Percentiles rank a stretch among this genome's conserved stretches.
Conservation (phyloP, 345 rosid genomes). For the Laguncularia racemosa region DNA sequence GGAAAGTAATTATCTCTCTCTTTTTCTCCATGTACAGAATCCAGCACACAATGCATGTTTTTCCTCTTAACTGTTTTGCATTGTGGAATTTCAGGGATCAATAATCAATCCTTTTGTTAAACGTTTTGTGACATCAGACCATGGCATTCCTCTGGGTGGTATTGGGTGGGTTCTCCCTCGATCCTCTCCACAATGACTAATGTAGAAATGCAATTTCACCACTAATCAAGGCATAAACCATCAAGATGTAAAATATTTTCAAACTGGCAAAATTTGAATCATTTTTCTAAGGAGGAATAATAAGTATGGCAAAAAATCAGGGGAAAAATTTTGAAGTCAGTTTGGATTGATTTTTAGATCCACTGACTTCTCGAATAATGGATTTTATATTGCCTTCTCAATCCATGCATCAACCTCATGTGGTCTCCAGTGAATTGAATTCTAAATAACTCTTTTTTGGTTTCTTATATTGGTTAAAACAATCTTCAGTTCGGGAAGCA, state of each 20-base stretch:
- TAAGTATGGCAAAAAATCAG: no score
- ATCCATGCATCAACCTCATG: not conserved
- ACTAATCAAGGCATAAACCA: no score
- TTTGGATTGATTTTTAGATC: no score
- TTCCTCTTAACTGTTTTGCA: not conserved
- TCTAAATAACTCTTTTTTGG: not conserved
- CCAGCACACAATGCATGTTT: not conserved
- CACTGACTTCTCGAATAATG: no score
- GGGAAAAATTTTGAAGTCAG: no score
- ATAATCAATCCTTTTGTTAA: slow-evolving; percentile 60
- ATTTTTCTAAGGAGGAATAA: no score
- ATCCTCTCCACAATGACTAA: not conserved
- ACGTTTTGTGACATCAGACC: slow-evolving; percentile 47
- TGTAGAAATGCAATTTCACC: not conserved
- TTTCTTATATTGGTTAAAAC: not conserved
- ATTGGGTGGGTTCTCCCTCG: slow-evolving; percentile 51
- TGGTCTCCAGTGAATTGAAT: not conserved
- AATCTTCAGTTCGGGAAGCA: slow-evolving; percentile 68
- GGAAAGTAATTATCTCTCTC: slow-evolving; percentile 37
- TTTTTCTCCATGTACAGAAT: not conserved
- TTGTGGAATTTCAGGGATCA: slow-evolving; percentile 30
- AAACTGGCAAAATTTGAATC: no score
- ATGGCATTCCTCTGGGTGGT: slow-evolving; percentile 84
- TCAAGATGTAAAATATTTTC: no score
- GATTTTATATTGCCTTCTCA: not conserved